phyloP scores from a whole-genome alignment of 2,329 filamentous ascomycete species.

The Tolypocladium ophioglossoides region DNA sequence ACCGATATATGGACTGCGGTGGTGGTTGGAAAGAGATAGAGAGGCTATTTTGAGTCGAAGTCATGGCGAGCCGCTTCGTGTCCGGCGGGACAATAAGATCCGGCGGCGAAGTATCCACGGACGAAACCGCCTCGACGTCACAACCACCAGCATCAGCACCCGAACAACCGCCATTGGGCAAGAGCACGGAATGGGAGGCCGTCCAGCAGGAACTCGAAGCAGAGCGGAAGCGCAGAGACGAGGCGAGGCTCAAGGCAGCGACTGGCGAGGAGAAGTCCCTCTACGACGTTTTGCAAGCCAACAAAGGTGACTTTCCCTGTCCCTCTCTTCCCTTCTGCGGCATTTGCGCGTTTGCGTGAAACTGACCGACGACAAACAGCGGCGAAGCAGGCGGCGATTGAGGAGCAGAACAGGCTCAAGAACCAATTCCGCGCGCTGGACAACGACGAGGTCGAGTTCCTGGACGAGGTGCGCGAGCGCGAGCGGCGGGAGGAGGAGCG shows the following conservation, averaged over 20 bases:
- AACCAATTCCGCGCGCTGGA: constrained; percentile 72
- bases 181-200: constrained; percentile 46
- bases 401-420: constrained; percentile 58
- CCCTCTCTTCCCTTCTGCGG: too few relatives aligned
- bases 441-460: constrained; percentile 68
- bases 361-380: constrained; percentile 30
- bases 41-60: neutral
- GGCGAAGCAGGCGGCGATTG: constrained; percentile 73
- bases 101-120: constrained; percentile 12
- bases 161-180: constrained; percentile 6
- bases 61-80: constrained; percentile 45
- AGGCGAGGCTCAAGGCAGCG: constrained; percentile 32
- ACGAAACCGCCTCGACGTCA: constrained; percentile 4
- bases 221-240: constrained; percentile 43
- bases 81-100: constrained; percentile 39
- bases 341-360: neutral
- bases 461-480: constrained; percentile 46
- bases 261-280: constrained; percentile 47
- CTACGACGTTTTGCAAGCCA: constrained; percentile 68
- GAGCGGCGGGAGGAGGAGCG: constrained; percentile 43
- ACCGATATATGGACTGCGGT: neutral
- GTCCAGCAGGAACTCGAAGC: constrained; percentile 56
- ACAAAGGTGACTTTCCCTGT: constrained; percentile 51
- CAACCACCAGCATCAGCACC: constrained; percentile 2
- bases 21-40: neutral